A percentile compares a stretch with the other conserved stretches of the same genome.
Evolutionary conservation across 2,329 filamentous ascomycete genomes (phyloP).

Genomic region (Fusarium chlamydosporum): DNA sequence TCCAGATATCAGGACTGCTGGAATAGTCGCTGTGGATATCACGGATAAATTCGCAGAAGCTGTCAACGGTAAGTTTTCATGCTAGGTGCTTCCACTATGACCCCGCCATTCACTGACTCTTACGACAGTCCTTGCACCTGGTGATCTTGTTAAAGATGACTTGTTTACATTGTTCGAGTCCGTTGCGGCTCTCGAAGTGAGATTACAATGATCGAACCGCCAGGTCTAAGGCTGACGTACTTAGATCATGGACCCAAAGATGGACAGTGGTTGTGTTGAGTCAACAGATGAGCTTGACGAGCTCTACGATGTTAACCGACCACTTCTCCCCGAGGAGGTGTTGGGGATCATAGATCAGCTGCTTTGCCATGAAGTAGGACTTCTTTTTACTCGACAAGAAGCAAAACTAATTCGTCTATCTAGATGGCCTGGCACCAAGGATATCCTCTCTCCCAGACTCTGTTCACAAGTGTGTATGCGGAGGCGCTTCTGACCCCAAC

Average conservation of each 20-base stretch:
- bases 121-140: slow-evolving; percentile 76
- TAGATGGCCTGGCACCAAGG: slow-evolving; percentile 97
- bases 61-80: slow-evolving; percentile 62
- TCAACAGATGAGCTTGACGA: slow-evolving; percentile 87
- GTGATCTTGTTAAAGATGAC: slow-evolving; percentile 93
- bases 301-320: slow-evolving; percentile 79
- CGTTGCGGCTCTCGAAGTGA: slow-evolving; percentile 84
- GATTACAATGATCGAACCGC: slow-evolving; percentile 17
- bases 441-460: slow-evolving; percentile 93
- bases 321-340: slow-evolving; percentile 81
- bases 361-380: slow-evolving; percentile 83
- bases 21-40: slow-evolving; percentile 70
- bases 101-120: slow-evolving; percentile 43
- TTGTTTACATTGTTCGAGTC: slow-evolving; percentile 95
- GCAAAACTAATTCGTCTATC: slow-evolving; percentile 20
- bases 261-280: slow-evolving; percentile 92
- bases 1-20: slow-evolving; percentile 61
- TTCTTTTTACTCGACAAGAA: background rate
- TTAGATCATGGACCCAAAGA: slow-evolving; percentile 98
- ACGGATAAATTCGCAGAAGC: slow-evolving; percentile 69
- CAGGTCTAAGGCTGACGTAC: slow-evolving; percentile 7
- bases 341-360: slow-evolving; percentile 96
- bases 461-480: slow-evolving; percentile 93
- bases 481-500: slow-evolving; percentile 83
- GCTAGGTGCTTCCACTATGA: slow-evolving; percentile 19